Conservation (phyloP, 2,329 filamentous ascomycete species). For the Arthrobotrys pseudoclavata region DNA sequence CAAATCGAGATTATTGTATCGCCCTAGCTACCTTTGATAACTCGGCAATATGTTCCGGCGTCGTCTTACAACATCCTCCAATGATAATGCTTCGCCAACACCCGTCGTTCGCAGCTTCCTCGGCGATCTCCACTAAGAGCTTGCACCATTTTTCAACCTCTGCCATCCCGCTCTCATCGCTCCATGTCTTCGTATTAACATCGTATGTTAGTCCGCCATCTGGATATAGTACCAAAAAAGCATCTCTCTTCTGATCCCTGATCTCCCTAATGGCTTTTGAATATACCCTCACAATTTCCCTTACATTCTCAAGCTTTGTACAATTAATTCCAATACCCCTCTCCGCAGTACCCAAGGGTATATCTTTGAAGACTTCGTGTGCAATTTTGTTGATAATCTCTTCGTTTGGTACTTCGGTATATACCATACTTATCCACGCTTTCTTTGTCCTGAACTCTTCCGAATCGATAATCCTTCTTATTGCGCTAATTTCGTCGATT, state of each 20-base stretch:
- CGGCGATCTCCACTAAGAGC: conserved; percentile 9
- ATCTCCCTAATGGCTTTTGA: conserved; percentile 34
- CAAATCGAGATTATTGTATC: background rate
- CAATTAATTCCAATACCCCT: conserved; percentile 56
- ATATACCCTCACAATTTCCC: conserved; percentile 29
- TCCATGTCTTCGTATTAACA: conserved; percentile 50
- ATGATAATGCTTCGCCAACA: conserved; percentile 42
- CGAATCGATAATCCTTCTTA: conserved; percentile 29
- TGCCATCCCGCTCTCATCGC: conserved; percentile 33
- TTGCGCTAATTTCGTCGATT: conserved; percentile 41
- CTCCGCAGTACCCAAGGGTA: background rate
- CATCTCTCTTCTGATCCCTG: background rate
- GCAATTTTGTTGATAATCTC: conserved; percentile 8
- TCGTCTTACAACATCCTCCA: conserved; percentile 54
- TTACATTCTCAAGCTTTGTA: conserved; percentile 35
- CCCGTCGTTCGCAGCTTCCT: conserved; percentile 9
- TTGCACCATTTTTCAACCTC: conserved; percentile 45
- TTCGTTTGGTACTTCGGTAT: conserved; percentile 25
- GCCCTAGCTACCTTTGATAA: background rate
- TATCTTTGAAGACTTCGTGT: conserved; percentile 29
- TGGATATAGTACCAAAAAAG: conserved; percentile 43
- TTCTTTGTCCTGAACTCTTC: conserved; percentile 15
- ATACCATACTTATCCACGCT: conserved; percentile 52
- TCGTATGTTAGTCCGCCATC: conserved; percentile 53
- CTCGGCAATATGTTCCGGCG: conserved; percentile 32